phyloP scores from a whole-genome alignment of 73 alveolate species.

The Paramecium tetraurelia region DNA sequence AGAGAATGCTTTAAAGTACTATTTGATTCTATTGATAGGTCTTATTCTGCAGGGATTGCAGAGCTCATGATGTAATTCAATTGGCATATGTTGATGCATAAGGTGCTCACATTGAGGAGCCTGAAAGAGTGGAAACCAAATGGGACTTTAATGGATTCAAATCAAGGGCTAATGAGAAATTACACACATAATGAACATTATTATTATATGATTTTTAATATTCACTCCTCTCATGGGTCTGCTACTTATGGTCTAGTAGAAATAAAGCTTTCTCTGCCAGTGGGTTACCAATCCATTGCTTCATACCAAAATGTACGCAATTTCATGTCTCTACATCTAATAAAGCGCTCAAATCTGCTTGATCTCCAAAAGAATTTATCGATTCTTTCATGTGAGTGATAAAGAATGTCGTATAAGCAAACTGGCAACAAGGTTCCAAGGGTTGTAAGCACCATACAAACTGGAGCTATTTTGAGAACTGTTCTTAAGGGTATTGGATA shows the following conservation, averaged over 20 bases:
- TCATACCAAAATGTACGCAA: slow-evolving; percentile 20
- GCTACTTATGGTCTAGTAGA: slow-evolving; percentile 41
- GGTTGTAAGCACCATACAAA: slow-evolving; percentile 37
- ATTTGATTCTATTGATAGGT: neutral
- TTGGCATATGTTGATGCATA: slow-evolving; percentile 33
- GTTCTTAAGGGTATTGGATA: slow-evolving; percentile 61
- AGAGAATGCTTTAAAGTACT: slow-evolving; percentile 47
- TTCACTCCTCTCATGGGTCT: neutral
- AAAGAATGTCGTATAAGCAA: slow-evolving; percentile 44
- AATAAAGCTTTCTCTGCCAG: neutral
- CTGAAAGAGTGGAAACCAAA: slow-evolving; percentile 43
- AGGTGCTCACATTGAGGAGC: slow-evolving; percentile 57
- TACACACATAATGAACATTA: slow-evolving; percentile 53
- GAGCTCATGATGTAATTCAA: slow-evolving; percentile 63
- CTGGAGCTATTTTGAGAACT: slow-evolving; percentile 60
- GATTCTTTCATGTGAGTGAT: slow-evolving; percentile 60
- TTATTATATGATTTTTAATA: neutral
- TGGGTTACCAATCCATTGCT: slow-evolving; percentile 62
- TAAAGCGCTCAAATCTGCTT: slow-evolving; percentile 45
- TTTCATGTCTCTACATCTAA: slow-evolving; percentile 57
- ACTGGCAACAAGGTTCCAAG: slow-evolving; percentile 51
- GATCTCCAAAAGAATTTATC: slow-evolving; percentile 63
- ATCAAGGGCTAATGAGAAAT: slow-evolving; percentile 55
- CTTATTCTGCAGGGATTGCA: slow-evolving; percentile 61
- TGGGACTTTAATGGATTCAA: slow-evolving; percentile 54